A percentile compares a stretch with the other conserved stretches of the same genome.
phyloP scores from a whole-genome alignment of 352 stramenopile species.

The Pythium volutum region DNA sequence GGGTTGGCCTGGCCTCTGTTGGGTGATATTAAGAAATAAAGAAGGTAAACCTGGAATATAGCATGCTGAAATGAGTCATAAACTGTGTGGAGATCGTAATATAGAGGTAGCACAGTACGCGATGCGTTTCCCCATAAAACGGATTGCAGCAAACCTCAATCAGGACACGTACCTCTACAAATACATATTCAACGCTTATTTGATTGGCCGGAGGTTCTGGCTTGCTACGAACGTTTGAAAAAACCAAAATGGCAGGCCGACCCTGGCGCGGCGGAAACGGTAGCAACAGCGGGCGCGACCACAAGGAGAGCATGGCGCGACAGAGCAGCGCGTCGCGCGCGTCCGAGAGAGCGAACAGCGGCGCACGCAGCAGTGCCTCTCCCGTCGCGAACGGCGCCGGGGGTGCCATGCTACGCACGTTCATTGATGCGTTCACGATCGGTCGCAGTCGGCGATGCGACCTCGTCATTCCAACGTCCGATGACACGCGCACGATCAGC shows the following conservation, averaged over 20 bases:
- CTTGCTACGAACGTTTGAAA: constrained; percentile 20
- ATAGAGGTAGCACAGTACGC: not conserved
- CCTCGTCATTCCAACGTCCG: constrained; percentile 61
- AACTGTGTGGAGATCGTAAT: not conserved
- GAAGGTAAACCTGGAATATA: not conserved
- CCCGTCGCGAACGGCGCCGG: constrained; percentile 3
- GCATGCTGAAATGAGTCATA: constrained; percentile 6
- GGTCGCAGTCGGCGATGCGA: constrained; percentile 69
- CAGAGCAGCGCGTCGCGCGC: not conserved
- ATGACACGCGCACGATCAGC: constrained; percentile 74
- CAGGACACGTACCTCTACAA: not conserved
- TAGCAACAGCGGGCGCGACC: constrained; percentile 5
- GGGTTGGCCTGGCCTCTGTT: not conserved
- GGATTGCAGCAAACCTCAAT: too few relatives aligned
- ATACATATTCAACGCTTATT: not conserved
- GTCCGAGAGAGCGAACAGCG: constrained; percentile 2
- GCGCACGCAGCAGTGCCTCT: not conserved
- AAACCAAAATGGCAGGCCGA: constrained; percentile 16
- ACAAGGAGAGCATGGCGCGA: constrained; percentile 15
- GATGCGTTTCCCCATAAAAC: too few relatives aligned
- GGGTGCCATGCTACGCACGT: constrained; percentile 21
- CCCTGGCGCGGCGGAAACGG: constrained; percentile 4
- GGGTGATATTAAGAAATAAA: not conserved
- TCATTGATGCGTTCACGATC: constrained; percentile 59
- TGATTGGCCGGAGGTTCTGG: not conserved